phyloP scores from a whole-genome alignment of 495 filamentous ascomycete species.

The Aspergillus sclerotiicarbonarius region DNA sequence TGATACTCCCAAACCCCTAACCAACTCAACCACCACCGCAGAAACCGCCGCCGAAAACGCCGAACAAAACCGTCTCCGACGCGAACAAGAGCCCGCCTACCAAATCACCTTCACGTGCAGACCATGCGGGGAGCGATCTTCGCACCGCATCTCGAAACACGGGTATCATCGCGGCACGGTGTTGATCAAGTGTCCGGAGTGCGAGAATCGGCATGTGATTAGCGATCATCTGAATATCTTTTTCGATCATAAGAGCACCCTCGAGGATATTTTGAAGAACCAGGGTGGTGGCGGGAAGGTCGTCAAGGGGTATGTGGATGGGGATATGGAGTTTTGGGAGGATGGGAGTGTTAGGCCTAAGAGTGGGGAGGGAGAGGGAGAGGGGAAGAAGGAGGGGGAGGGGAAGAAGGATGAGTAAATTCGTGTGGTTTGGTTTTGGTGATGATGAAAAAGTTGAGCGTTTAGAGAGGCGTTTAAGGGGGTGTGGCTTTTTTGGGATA shows the following conservation, averaged over 20 bases:
- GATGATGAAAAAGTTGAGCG: background rate
- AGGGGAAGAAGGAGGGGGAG: conserved; percentile 4
- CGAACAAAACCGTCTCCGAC: conserved; percentile 32
- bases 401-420: conserved; percentile 8
- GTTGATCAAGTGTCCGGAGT: conserved; percentile 80
- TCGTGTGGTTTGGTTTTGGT: background rate
- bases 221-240: conserved; percentile 73
- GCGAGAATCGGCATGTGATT: conserved; percentile 84
- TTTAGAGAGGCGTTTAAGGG: conserved; percentile 2
- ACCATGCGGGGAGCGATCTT: conserved; percentile 71
- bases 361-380: too few relatives aligned
- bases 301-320: conserved; percentile 41
- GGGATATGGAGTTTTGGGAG: conserved; percentile 68
- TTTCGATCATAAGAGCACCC: conserved; percentile 37
- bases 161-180: conserved; percentile 89
- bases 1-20: conserved; percentile 25
- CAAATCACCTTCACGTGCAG: conserved; percentile 88
- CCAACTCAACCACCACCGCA: conserved; percentile 23
- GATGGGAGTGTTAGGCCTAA: conserved; percentile 48
- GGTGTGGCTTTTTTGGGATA: conserved; percentile 15
- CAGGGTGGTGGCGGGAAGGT: conserved; percentile 32
- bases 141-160: conserved; percentile 81
- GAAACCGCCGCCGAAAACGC: conserved; percentile 31
- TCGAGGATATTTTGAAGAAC: conserved; percentile 37
- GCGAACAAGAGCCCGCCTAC: conserved; percentile 66